Evolutionary conservation across 306 rosid species (phyloP).

Genomic region (Cotoneaster glaucophyllus): DNA sequence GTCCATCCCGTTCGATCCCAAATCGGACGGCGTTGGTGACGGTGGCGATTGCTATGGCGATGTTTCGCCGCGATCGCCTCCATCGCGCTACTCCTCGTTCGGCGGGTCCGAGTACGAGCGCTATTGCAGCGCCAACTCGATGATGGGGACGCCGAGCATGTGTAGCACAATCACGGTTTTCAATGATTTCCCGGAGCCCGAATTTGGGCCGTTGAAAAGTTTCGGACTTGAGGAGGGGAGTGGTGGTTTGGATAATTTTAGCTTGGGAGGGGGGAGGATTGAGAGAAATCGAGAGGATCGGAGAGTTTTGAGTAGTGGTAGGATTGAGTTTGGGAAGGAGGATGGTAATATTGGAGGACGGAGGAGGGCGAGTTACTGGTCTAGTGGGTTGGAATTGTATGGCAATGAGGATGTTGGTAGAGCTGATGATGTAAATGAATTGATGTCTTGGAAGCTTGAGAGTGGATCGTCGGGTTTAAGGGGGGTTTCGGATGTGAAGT

Average conservation of each 20-base stretch:
- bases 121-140: constrained; percentile 82
- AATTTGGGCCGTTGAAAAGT: constrained; percentile 36
- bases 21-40: constrained; percentile 29
- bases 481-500: constrained; percentile 12
- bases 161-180: constrained; percentile 62
- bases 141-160: constrained; percentile 71
- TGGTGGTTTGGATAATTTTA: constrained; percentile 45
- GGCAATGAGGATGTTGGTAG: constrained; percentile 34
- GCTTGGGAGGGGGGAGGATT: constrained; percentile 35
- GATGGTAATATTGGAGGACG: not conserved
- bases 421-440: constrained; percentile 24
- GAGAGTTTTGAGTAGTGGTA: constrained; percentile 19
- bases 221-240: constrained; percentile 35
- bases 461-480: constrained; percentile 23
- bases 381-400: constrained; percentile 44
- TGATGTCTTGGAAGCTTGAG: constrained; percentile 35
- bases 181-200: constrained; percentile 55
- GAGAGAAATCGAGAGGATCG: constrained; percentile 27
- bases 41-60: constrained; percentile 22
- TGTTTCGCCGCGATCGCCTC: constrained; percentile 10
- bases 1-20: constrained; percentile 31
- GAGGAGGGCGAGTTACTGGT: constrained; percentile 17
- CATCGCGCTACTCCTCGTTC: constrained; percentile 66
- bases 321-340: constrained; percentile 13
- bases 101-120: constrained; percentile 86